A percentile compares a stretch with the other conserved stretches of the same genome.
phyloP scores from a whole-genome alignment of 2,329 filamentous ascomycete genomes.

The Amauroascus niger region DNA sequence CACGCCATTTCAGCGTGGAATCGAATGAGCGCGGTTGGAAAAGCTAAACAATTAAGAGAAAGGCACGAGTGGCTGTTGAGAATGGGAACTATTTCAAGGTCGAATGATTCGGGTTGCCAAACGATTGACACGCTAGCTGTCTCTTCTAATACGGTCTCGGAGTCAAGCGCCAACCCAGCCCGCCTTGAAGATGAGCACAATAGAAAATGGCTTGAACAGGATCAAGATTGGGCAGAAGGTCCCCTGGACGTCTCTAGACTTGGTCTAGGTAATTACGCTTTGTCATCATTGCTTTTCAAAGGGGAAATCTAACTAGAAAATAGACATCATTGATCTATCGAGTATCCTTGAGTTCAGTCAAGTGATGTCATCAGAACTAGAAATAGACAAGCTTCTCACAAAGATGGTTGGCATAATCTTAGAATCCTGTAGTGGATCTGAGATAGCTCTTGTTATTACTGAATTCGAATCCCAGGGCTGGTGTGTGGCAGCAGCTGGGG shows the following conservation, averaged over 20 bases:
- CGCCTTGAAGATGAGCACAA: constrained; percentile 34
- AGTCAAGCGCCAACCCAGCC: constrained; percentile 24
- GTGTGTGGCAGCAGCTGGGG: constrained; percentile 52
- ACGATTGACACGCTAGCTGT: constrained; percentile 43
- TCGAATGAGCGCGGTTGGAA: constrained; percentile 49
- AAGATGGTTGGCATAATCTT: constrained; percentile 58
- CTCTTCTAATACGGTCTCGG: constrained; percentile 20
- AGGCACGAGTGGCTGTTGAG: constrained; percentile 54
- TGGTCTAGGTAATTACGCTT: constrained; percentile 27
- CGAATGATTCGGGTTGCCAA: constrained; percentile 48
- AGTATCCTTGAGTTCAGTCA: constrained; percentile 57
- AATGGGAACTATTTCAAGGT: constrained; percentile 43
- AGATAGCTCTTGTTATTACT: constrained; percentile 51
- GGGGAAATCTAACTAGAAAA: constrained; percentile 29
- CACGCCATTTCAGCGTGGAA: constrained; percentile 52
- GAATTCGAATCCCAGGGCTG: constrained; percentile 50
- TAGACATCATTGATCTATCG: constrained; percentile 54
- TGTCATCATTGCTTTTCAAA: not conserved
- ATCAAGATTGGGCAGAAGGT: constrained; percentile 30
- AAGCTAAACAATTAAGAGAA: constrained; percentile 47
- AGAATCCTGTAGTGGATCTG: constrained; percentile 52
- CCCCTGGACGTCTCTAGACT: constrained; percentile 36
- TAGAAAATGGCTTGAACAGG: constrained; percentile 37
- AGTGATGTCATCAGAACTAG: constrained; percentile 54
- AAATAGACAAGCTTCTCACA: constrained; percentile 52